Evolutionary conservation across 2,329 filamentous ascomycete genomes (phyloP).

Genomic region (Colletotrichum gigasporum): DNA sequence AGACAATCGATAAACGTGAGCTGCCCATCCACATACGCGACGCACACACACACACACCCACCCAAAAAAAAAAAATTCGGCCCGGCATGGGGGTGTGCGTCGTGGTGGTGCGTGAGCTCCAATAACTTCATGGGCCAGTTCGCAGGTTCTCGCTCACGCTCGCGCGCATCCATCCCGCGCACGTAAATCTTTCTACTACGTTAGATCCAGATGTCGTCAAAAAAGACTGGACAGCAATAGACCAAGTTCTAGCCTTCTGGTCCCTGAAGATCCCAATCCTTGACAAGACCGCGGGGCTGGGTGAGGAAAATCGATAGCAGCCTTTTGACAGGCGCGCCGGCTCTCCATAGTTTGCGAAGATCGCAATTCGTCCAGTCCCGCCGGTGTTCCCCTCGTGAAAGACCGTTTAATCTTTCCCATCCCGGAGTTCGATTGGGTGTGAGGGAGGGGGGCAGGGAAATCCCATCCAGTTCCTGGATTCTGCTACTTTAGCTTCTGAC

Average conservation of each 20-base stretch:
- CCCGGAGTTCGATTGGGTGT: no score
- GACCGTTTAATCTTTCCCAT: not conserved
- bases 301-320: not conserved
- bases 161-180: not conserved
- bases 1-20: not conserved
- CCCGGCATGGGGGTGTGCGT: not conserved
- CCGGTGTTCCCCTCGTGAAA: not conserved
- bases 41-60: no score
- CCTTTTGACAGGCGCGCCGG: not conserved
- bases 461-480: not conserved
- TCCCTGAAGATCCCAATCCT: slow-evolving; percentile 8
- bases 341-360: not conserved
- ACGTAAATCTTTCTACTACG: not conserved
- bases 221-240: no score
- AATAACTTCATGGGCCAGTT: not conserved
- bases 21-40: not conserved
- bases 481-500: no score
- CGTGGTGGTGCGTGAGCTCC: not conserved
- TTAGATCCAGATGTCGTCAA: no score
- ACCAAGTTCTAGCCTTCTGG: not conserved
- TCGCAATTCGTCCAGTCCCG: not conserved
- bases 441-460: no score
- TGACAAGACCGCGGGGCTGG: not conserved
- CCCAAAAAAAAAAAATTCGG: not conserved
- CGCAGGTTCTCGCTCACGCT: not conserved